Evolutionary conservation across 352 stramenopile genomes (phyloP), one percentile per base, ranked within the genome.

Genomic region (Phytopythium vexans): DNA sequence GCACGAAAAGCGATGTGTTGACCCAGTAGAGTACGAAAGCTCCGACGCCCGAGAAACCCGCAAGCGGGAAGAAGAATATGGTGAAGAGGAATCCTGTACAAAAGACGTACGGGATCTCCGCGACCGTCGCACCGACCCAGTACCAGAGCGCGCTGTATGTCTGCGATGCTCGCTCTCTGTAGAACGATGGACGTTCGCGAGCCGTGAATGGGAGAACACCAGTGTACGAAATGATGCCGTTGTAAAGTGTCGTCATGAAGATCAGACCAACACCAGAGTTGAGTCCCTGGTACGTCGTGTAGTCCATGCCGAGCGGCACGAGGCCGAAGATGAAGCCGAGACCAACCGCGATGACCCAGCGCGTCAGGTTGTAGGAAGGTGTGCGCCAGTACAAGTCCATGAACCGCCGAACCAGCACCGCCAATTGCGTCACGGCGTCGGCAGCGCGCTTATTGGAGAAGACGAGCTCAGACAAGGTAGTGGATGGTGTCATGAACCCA

Each of bases 361-460:
- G 77, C 6, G 81, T 81, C 7, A 89, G 38, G 66, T 95, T 96
- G 69, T 97, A 97, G 52, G 72, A 72, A 31, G 88, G 85, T n/a
- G 75, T 92, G 36, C 90, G 76, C 76, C 77, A 96, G 62, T 97
- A 97, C 16, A 87, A 76, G 41, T 79, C 66, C 46, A 66, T 52
- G 48, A 80, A 80, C 8, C 70, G 60, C 3, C 45, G 6, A 11
- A 80, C 34, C 16, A 80, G 45, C n/a, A 64, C 55, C 62, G 57
- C 47, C 39, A 77, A 11, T 51, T 80, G 52, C 3, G 53, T 50
- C 44, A 41, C 51, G 12, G 49, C 37, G 21, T 35, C 64, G 0
- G 69, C 63, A n/a, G 69, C 70, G 10, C 64, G 63, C 39, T 78
- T 83, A 37, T 42, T 54, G 3, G 32, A 60, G 45, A 70, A 88